phyloP scores from a whole-genome alignment of 768 basidiomycete genomes.

The Boletus insuetus region DNA sequence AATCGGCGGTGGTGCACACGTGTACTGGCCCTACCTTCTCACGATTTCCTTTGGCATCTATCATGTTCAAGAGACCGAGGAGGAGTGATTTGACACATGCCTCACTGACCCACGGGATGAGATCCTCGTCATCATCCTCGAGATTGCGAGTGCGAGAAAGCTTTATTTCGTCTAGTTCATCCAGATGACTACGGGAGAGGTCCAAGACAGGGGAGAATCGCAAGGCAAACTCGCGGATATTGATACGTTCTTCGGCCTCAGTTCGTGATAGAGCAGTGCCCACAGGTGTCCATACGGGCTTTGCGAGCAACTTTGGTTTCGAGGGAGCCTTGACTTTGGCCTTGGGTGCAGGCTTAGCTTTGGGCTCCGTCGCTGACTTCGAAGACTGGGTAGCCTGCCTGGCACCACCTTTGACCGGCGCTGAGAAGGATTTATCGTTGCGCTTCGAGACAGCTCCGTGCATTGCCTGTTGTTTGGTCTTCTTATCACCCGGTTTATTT shows the following conservation, averaged over 20 bases:
- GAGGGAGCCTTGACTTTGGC: slow-evolving; percentile 25
- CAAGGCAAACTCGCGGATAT: slow-evolving; percentile 72
- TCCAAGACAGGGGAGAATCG: slow-evolving; percentile 58
- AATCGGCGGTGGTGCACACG: neutral
- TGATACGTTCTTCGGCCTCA: slow-evolving; percentile 58
- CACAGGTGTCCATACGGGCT: slow-evolving; percentile 53
- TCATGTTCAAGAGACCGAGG: slow-evolving; percentile 55
- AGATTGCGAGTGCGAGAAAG: slow-evolving; percentile 31
- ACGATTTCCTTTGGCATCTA: slow-evolving; percentile 44
- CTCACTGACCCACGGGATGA: slow-evolving; percentile 62
- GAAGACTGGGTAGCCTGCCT: slow-evolving; percentile 3
- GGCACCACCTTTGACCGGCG: slow-evolving; percentile 8
- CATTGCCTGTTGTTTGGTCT: slow-evolving; percentile 5
- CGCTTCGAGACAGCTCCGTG: slow-evolving; percentile 3
- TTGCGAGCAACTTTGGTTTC: slow-evolving; percentile 40
- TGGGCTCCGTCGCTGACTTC: slow-evolving; percentile 14
- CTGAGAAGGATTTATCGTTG: slow-evolving; percentile 10
- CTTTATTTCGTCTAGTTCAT: slow-evolving; percentile 61
- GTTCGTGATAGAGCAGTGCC: slow-evolving; percentile 40
- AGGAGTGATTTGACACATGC: slow-evolving; percentile 60
- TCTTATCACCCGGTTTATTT: slow-evolving; percentile 23
- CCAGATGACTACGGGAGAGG: slow-evolving; percentile 48
- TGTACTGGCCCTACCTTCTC: slow-evolving; percentile 23
- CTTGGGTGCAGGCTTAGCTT: slow-evolving; percentile 19
- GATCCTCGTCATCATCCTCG: slow-evolving; percentile 37